phyloP scores from a whole-genome alignment of 176 grass and related monocot species.

The Aegilops umbellulata region DNA sequence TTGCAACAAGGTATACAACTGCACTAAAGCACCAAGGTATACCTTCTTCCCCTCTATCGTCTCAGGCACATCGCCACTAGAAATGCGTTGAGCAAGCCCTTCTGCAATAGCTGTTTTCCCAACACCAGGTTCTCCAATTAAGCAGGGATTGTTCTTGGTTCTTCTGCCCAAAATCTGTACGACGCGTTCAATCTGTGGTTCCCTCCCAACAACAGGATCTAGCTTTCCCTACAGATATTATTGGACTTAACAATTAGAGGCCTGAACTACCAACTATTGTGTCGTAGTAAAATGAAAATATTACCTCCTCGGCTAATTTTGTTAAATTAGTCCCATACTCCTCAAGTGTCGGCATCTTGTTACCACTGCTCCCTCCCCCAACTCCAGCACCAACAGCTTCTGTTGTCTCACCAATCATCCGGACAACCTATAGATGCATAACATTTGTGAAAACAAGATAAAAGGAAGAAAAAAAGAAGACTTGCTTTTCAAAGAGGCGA shows the following conservation, averaged over 20 bases:
- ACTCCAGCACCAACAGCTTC: slow-evolving; percentile 95
- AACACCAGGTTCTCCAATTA: slow-evolving; percentile 98
- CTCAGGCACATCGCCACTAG: slow-evolving; percentile 90
- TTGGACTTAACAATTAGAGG: not conserved
- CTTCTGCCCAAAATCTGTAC: slow-evolving; percentile 91
- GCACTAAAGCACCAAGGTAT: slow-evolving; percentile 3
- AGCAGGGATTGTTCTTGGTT: slow-evolving; percentile 96
- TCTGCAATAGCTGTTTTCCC: slow-evolving; percentile 97
- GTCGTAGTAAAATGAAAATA: slow-evolving; percentile 3
- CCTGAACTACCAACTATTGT: not conserved
- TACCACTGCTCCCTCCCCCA: slow-evolving; percentile 81
- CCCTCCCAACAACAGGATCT: slow-evolving; percentile 94
- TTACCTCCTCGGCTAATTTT: slow-evolving; percentile 93
- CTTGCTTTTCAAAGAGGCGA: not conserved
- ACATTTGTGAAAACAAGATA: slow-evolving; percentile 25
- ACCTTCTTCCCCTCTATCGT: slow-evolving; percentile 98
- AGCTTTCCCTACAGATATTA: slow-evolving; percentile 68
- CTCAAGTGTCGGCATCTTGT: slow-evolving; percentile 98
- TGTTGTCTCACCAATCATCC: slow-evolving; percentile 92
- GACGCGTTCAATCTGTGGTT: slow-evolving; percentile 85
- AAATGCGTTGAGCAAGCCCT: slow-evolving; percentile 90
- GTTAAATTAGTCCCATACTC: slow-evolving; percentile 97
- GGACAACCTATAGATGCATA: slow-evolving; percentile 61
- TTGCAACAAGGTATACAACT: not conserved
- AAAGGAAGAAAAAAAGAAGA: slow-evolving; percentile 20